These are phyloP conservation scores for Lachnellula arida DNA, from an alignment of 2,329 filamentous ascomycete species.

Conservation along the genomic window DNA sequence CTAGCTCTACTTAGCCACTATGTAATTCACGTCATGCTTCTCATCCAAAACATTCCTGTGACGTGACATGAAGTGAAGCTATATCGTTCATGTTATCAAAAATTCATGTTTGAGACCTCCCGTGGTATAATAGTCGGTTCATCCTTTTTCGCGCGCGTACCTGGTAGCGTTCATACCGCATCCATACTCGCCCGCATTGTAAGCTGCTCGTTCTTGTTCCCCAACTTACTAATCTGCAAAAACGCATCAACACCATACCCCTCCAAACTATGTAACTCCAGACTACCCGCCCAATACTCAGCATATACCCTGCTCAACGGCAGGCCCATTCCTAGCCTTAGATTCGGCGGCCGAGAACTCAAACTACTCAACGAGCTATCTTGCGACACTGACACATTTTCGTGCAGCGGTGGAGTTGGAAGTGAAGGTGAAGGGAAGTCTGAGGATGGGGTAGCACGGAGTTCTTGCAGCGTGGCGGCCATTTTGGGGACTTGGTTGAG, in stretches of 20 bases:
- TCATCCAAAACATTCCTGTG: slow-evolving; percentile 4
- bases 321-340: slow-evolving; percentile 86
- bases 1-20: slow-evolving; percentile 30
- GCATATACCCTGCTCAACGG: slow-evolving; percentile 93
- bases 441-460: slow-evolving; percentile 44
- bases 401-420: neutral
- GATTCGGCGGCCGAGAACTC: slow-evolving; percentile 76
- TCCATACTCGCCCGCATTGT: slow-evolving; percentile 74
- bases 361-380: slow-evolving; percentile 67
- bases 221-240: slow-evolving; percentile 89
- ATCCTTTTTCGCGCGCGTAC: neutral
- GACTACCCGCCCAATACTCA: slow-evolving; percentile 93
- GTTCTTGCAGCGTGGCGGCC: slow-evolving; percentile 88
- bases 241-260: slow-evolving; percentile 97
- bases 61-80: neutral
- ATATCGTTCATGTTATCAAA: neutral
- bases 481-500: slow-evolving; percentile 82
- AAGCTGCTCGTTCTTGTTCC: slow-evolving; percentile 96
- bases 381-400: slow-evolving; percentile 1
- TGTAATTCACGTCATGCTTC: slow-evolving; percentile 32
- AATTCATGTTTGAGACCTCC: neutral
- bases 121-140: neutral
- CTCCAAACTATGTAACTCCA: slow-evolving; percentile 88
- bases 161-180: slow-evolving; percentile 44
- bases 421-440: neutral